Percentiles rank a stretch among this genome's conserved stretches.
phyloP scores from a whole-genome alignment of 2,329 filamentous ascomycete genomes.

The Ophiostoma sp. region DNA sequence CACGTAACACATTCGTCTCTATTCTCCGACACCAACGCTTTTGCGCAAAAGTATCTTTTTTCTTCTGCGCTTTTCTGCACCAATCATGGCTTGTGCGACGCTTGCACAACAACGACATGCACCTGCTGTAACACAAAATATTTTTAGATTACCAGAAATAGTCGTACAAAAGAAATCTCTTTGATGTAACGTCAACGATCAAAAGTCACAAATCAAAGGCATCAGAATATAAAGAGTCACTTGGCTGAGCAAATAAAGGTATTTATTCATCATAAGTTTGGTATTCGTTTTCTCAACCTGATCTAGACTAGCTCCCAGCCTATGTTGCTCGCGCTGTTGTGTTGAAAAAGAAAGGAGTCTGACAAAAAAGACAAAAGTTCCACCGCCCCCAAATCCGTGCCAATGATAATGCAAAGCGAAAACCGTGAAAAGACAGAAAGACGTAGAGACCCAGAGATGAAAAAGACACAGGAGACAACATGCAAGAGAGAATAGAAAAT shows the following conservation, averaged over 20 bases:
- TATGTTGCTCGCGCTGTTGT: background rate
- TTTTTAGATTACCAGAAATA: background rate
- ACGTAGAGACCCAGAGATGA: background rate
- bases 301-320: background rate
- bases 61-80: background rate
- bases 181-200: background rate
- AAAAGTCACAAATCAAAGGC: background rate
- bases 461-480: background rate
- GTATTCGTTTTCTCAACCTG: conserved; percentile 9
- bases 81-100: background rate
- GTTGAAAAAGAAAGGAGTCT: background rate
- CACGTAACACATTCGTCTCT: background rate
- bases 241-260: background rate
- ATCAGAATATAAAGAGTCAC: background rate
- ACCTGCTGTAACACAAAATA: background rate
- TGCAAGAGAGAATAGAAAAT: background rate
- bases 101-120: background rate
- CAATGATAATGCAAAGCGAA: background rate
- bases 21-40: background rate
- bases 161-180: background rate
- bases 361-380: conserved; percentile 9
- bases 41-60: background rate
- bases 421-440: background rate
- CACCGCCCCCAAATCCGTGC: background rate
- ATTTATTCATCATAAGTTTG: background rate